phyloP scores from a whole-genome alignment of 2,329 filamentous ascomycete species.

The Ophiostoma sp. region DNA sequence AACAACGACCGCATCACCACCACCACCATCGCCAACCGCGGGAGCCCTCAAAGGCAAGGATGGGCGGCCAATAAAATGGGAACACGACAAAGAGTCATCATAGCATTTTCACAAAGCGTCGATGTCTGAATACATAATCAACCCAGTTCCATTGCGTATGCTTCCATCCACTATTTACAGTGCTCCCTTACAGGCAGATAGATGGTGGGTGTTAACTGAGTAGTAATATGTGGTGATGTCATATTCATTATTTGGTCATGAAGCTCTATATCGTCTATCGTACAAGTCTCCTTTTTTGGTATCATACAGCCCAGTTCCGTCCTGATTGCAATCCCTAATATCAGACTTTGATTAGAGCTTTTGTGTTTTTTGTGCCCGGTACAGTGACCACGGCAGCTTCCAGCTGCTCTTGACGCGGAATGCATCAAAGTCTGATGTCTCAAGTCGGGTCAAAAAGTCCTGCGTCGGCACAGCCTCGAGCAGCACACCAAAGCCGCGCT shows the following conservation, averaged over 20 bases:
- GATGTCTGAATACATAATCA: too few species aligned
- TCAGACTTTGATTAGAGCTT: slow-evolving; percentile 24
- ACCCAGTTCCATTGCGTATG: neutral
- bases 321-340: slow-evolving; percentile 35
- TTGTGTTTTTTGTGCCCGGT: slow-evolving; percentile 47
- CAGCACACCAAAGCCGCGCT: slow-evolving; percentile 66
- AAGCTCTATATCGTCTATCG: slow-evolving; percentile 1
- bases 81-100: neutral
- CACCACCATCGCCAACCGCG: neutral
- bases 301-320: neutral
- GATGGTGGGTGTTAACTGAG: neutral
- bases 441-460: slow-evolving; percentile 70
- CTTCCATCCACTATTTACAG: neutral
- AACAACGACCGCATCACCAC: neutral
- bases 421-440: slow-evolving; percentile 77
- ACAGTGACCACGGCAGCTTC: slow-evolving; percentile 76
- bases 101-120: too few species aligned
- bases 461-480: slow-evolving; percentile 73
- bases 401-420: slow-evolving; percentile 66
- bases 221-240: slow-evolving; percentile 3
- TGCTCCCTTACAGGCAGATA: neutral
- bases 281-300: slow-evolving; percentile 12
- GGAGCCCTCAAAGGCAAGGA: slow-evolving; percentile 3
- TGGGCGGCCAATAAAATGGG: slow-evolving; percentile 10
- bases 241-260: slow-evolving; percentile 4